Evolutionary conservation across 1,284 basidiomycete species (phyloP), one percentile per base, ranked within the genome.

Genomic region (Sporisorium scitamineum): DNA sequence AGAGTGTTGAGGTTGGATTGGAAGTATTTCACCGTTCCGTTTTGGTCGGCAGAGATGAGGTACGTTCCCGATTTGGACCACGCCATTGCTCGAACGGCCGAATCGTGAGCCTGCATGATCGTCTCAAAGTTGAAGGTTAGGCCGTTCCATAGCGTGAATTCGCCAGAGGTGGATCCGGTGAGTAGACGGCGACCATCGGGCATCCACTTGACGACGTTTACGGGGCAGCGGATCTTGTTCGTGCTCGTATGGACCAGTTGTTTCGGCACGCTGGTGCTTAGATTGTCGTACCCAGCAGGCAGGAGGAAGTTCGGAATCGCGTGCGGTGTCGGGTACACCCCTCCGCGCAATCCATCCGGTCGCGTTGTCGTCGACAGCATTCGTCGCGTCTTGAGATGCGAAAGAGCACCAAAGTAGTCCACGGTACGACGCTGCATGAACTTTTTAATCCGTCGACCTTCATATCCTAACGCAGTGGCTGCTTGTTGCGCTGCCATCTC

Each of bases 121-220:
- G 96, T 97, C 86, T 99, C 96, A 85, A 99, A 99, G 88, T 99
- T 98, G 90, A 98, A 99, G 0, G 96, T 98, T 32, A 97, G 89
- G 20, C 95, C 96, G 82, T 99, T 99, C 96, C 97, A 99, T 6
- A 99, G 90, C 0, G 96, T 98, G 86, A 99, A 98, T 86, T 99
- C 96, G 60, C 97, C 97, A 77, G 93, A 94, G 29, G 95, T 95
- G 18, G 95, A 95, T 26, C 96, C 96, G 0, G 97, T 99, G 48
- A 99, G 87, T 29, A 98, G 89, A 6, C 96, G 91, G 26, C 96
- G 89, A 47, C 92, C 94, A 86, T 98, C 96, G 0, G 96, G 96
- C 31, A 95, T 97, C 94, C 95, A 99, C 80, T 91, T 90, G 26
- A 97, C 95, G 32, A 95, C 92, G 78, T 98, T 96, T 54, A 98